Evolutionary conservation across 192 early-diverging fungal species (phyloP).

Genomic region (Phycomyces blakesleeanus): DNA sequence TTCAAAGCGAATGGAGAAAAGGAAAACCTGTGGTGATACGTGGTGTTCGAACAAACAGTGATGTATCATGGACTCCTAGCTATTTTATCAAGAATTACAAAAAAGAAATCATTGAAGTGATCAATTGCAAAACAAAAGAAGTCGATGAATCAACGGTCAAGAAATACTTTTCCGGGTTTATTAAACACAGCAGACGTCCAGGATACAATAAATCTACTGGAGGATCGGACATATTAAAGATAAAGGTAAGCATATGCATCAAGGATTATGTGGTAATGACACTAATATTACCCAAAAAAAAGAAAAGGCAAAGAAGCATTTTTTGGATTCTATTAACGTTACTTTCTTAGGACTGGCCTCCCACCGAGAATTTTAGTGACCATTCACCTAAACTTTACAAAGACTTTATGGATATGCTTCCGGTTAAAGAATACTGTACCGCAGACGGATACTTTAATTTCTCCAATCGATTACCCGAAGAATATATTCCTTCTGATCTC

Average conservation of each 20-base stretch:
- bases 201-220: constrained; percentile 35
- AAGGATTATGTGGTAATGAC: too few species aligned
- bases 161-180: constrained; percentile 39
- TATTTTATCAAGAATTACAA: constrained; percentile 40
- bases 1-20: neutral
- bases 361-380: constrained; percentile 48
- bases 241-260: constrained; percentile 32
- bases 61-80: constrained; percentile 31
- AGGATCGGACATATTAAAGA: constrained; percentile 36
- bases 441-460: constrained; percentile 55
- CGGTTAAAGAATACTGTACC: constrained; percentile 53
- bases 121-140: constrained; percentile 42
- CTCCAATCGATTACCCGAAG: constrained; percentile 47
- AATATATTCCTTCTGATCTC: constrained; percentile 61
- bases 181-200: too few species aligned
- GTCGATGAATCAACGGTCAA: constrained; percentile 26
- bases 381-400: constrained; percentile 51
- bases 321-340: neutral
- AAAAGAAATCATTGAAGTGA: constrained; percentile 41
- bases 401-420: constrained; percentile 54
- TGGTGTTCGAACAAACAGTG: neutral
- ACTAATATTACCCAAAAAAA: too few species aligned
- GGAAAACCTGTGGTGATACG: neutral
- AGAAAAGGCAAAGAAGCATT: neutral
- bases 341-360: constrained; percentile 55